phyloP scores from a whole-genome alignment of 805 yeast genomes.

The Teunomyces stri region DNA sequence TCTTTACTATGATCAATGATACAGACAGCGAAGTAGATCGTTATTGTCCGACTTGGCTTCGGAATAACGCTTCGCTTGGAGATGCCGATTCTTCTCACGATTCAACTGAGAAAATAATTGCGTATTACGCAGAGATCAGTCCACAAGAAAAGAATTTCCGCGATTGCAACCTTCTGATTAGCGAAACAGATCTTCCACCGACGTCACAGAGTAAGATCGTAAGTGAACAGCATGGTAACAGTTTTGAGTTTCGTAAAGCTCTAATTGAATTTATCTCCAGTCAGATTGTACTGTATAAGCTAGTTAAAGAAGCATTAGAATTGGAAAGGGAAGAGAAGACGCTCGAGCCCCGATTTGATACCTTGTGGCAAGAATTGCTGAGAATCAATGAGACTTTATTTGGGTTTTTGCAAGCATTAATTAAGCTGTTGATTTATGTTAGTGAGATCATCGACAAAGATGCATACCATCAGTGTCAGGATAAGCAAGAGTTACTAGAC shows the following conservation, averaged over 20 bases:
- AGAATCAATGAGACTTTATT: not conserved
- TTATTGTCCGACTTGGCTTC: slow-evolving; percentile 1
- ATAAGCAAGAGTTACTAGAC: not conserved
- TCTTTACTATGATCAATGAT: slow-evolving; percentile 1
- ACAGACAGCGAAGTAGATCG: not conserved
- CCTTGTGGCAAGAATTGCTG: not conserved
- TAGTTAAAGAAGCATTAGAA: not conserved
- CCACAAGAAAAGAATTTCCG: not conserved
- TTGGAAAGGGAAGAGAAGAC: not conserved
- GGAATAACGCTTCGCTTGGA: not conserved
- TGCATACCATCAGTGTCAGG: not conserved
- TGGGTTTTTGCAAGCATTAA: not conserved
- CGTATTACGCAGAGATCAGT: not conserved
- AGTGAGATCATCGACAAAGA: not conserved
- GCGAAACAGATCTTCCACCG: not conserved
- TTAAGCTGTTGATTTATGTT: not conserved
- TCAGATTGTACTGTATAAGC: not conserved
- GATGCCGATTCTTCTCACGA: not conserved
- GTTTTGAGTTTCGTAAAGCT: not conserved
- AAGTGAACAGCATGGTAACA: not conserved
- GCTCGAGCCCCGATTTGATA: not conserved
- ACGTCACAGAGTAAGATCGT: not conserved
- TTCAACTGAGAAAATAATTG: not conserved
- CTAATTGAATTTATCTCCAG: not conserved
- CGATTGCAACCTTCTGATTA: not conserved